Evolutionary conservation across 2,329 filamentous ascomycete genomes (phyloP).

Genomic region (Colletotrichum limetticola): DNA sequence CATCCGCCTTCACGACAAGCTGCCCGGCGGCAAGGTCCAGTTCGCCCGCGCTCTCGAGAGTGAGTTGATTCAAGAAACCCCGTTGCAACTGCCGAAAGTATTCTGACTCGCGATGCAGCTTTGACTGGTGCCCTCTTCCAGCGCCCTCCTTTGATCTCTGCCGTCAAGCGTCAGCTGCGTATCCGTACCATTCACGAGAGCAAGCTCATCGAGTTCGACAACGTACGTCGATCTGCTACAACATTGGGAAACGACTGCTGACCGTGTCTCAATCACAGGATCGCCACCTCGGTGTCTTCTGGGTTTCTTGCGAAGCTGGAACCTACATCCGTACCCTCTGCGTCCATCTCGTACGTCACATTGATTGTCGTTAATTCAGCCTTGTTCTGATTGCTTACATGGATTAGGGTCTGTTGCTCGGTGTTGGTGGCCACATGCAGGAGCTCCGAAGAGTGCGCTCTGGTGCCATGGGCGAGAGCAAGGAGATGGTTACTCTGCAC

Average conservation of each 20-base stretch:
- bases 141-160: constrained; percentile 95
- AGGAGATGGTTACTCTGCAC: constrained; percentile 91
- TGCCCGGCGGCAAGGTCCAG: constrained; percentile 92
- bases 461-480: constrained; percentile 93
- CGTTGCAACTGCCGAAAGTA: neutral
- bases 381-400: constrained; percentile 22
- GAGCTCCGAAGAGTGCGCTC: constrained; percentile 93
- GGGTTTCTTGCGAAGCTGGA: constrained; percentile 98
- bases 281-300: constrained; percentile 96
- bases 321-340: constrained; percentile 99
- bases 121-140: constrained; percentile 97
- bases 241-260: constrained; percentile 8
- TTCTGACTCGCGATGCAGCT: constrained; percentile 45
- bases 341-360: constrained; percentile 73
- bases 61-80: constrained; percentile 14
- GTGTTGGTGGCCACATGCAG: constrained; percentile 98
- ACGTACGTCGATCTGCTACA: constrained; percentile 49
- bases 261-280: constrained; percentile 56
- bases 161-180: constrained; percentile 98
- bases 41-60: constrained; percentile 93
- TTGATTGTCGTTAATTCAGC: constrained; percentile 53
- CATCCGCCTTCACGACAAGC: constrained; percentile 93
- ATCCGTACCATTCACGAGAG: constrained; percentile 98
- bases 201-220: constrained; percentile 98
- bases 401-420: constrained; percentile 67